phyloP scores from a whole-genome alignment of 805 yeast species.

The Wickerhamia fluorescens region DNA sequence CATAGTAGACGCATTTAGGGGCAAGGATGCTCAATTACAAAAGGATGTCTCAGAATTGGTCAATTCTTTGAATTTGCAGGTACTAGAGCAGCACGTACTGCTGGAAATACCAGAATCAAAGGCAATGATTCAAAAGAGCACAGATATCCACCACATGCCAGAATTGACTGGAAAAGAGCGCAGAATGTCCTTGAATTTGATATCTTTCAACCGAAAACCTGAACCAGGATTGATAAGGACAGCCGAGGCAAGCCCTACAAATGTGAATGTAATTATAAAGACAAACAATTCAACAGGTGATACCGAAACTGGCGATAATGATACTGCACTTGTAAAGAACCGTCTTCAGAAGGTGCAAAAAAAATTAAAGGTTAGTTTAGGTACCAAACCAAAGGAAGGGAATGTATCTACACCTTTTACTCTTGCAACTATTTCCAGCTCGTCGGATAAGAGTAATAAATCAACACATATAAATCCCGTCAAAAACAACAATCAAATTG shows the following conservation, averaged over 20 bases:
- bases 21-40: neutral
- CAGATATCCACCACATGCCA: too few species aligned
- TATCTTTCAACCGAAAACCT: constrained; percentile 14
- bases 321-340: constrained; percentile 3
- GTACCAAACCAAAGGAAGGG: constrained; percentile 2
- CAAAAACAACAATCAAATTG: too few species aligned
- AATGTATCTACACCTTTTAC: too few species aligned
- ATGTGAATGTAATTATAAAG: constrained; percentile 27
- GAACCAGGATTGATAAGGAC: constrained; percentile 20
- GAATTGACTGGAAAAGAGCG: constrained; percentile 7
- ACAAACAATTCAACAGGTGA: constrained; percentile 10
- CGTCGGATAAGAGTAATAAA: too few species aligned
- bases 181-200: constrained; percentile 23
- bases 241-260: constrained; percentile 24
- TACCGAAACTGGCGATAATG: constrained; percentile 1
- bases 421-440: too few species aligned
- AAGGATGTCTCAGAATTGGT: neutral
- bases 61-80: constrained; percentile 1
- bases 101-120: constrained; percentile 1
- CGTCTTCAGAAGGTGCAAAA: constrained; percentile 9
- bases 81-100: constrained; percentile 1
- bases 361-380: constrained; percentile 9
- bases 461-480: too few species aligned
- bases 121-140: too few species aligned
- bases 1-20: neutral